These are phyloP conservation scores for Graphilbum ipis-grandicollis DNA, from an alignment of 2,329 filamentous ascomycete genomes.

Conservation along the genomic window DNA sequence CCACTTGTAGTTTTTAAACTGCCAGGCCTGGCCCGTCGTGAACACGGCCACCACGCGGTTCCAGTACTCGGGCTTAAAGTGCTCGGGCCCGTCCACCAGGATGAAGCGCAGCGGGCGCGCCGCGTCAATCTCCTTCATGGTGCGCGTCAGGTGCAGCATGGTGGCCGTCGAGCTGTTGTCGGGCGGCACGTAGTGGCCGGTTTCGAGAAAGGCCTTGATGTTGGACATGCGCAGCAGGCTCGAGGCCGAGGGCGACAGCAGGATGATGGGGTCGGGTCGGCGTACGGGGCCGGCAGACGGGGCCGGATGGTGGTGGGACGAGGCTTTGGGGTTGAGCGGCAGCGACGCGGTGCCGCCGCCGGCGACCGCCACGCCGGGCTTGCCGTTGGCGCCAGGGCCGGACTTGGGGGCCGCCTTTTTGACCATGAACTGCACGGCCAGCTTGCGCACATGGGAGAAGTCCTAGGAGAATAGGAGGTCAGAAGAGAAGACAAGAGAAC, in stretches of 20 bases:
- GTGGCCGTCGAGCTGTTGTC: slow-evolving; percentile 54
- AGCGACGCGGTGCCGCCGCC: slow-evolving; percentile 21
- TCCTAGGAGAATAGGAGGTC: slow-evolving; percentile 37
- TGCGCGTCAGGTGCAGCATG: slow-evolving; percentile 72
- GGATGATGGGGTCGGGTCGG: slow-evolving; percentile 71
- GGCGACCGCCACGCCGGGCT: no score
- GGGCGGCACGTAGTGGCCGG: slow-evolving; percentile 63
- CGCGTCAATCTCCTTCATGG: slow-evolving; percentile 53
- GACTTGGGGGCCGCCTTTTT: no score
- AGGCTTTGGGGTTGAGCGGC: slow-evolving; percentile 30
- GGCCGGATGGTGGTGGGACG: no score
- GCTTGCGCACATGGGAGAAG: slow-evolving; percentile 84
- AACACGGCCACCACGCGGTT: slow-evolving; percentile 88
- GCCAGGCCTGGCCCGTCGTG: slow-evolving; percentile 94
- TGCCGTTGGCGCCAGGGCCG: no score
- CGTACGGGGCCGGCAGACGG: no score
- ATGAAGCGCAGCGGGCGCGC: slow-evolving; percentile 75
- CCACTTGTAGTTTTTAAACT: slow-evolving; percentile 98
- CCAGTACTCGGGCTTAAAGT: slow-evolving; percentile 99
- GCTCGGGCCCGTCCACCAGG: slow-evolving; percentile 78
- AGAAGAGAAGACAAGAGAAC: not conserved
- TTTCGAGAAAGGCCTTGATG: slow-evolving; percentile 82
- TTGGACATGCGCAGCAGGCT: slow-evolving; percentile 91
- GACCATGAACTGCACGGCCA: slow-evolving; percentile 59
- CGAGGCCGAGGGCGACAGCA: slow-evolving; percentile 89